Percentiles rank a stretch among this genome's conserved stretches.
Conservation (phyloP, 257 asterid genomes). For the Orobanche coerulescens region DNA sequence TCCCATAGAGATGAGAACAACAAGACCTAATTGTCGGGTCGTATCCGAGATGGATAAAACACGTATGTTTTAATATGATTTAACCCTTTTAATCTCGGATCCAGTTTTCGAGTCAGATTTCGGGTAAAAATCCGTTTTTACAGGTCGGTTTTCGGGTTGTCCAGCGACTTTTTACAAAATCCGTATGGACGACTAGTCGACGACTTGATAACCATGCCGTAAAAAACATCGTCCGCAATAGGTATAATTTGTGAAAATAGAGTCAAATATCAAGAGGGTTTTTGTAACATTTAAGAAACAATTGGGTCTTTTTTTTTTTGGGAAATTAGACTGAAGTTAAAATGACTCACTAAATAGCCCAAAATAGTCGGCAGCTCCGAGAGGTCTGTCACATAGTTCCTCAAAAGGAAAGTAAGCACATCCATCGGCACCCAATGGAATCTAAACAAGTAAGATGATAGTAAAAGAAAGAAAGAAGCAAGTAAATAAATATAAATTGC, state of each 20-base stretch:
- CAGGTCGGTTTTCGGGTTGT: too few relatives aligned
- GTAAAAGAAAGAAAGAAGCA: background rate
- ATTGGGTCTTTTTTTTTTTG: background rate
- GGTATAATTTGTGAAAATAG: background rate
- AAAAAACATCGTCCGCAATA: too few relatives aligned
- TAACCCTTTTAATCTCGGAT: too few relatives aligned
- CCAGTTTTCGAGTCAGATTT: too few relatives aligned
- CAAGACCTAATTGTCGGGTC: too few relatives aligned
- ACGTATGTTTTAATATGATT: too few relatives aligned
- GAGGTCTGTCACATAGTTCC: slow-evolving; percentile 88
- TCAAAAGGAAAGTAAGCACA: slow-evolving; percentile 84
- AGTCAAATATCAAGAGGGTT: background rate
- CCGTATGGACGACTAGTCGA: too few relatives aligned
- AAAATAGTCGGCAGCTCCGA: slow-evolving; percentile 96
- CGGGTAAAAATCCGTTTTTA: too few relatives aligned
- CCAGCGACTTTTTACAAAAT: too few relatives aligned
- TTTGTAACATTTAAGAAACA: background rate
- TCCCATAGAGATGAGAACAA: too few relatives aligned
- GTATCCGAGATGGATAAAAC: too few relatives aligned
- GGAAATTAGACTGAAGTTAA: background rate
- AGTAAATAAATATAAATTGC: background rate
- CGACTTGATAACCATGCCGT: too few relatives aligned
- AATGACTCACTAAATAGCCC: slow-evolving; percentile 68
- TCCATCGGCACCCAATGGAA: slow-evolving; percentile 77
- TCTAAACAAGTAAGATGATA: slow-evolving; percentile 33